Conservation (phyloP, 176 grass and related monocot species). For the Avena atlantica region DNA sequence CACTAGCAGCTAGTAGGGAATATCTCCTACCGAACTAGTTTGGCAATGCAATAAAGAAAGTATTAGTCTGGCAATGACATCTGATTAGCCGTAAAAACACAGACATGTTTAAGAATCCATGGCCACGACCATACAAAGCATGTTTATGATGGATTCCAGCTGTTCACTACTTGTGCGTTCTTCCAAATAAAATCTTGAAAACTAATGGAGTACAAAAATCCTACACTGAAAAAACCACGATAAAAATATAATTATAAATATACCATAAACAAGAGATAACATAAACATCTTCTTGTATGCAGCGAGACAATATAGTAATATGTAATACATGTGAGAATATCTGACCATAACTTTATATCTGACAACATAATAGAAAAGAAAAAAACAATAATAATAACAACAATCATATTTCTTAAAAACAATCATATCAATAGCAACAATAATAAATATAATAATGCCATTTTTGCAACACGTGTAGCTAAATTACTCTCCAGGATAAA, state of each 20-base stretch:
- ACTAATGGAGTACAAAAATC: background rate
- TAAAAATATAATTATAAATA: background rate
- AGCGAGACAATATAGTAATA: too few species aligned
- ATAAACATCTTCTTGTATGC: background rate
- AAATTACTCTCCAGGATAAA: background rate
- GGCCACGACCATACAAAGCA: background rate
- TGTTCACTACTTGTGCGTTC: background rate
- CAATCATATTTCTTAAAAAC: background rate
- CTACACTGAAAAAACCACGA: background rate
- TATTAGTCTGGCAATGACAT: background rate
- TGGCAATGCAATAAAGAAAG: background rate
- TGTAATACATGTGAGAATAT: too few species aligned
- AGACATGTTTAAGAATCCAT: conserved; percentile 4
- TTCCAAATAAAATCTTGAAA: background rate
- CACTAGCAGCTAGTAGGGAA: background rate
- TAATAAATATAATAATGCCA: background rate
- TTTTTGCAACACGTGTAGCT: background rate
- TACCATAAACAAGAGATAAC: background rate
- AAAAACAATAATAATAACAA: background rate
- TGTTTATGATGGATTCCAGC: background rate
- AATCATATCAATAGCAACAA: background rate
- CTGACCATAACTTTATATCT: background rate
- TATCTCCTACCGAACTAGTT: conserved; percentile 19
- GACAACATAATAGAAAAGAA: background rate
- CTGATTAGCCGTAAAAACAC: background rate